A percentile compares a stretch with the other conserved stretches of the same genome.
phyloP scores from a whole-genome alignment of 495 filamentous ascomycete species.

The Penicillium daleae region DNA sequence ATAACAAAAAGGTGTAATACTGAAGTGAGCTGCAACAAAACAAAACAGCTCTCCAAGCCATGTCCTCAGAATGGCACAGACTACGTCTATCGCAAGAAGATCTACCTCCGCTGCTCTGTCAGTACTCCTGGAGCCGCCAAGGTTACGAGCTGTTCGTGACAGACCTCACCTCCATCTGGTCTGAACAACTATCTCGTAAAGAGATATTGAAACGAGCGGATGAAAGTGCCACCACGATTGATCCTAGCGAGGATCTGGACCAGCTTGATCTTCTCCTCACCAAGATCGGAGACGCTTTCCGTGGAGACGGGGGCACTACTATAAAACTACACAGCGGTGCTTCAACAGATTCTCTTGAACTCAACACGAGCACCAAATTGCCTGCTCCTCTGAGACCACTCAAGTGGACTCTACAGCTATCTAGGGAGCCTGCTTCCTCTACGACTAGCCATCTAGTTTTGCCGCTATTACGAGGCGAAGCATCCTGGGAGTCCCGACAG shows the following conservation, averaged over 20 bases:
- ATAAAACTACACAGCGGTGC: conserved; percentile 33
- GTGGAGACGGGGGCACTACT: conserved; percentile 42
- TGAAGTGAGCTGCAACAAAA: neutral
- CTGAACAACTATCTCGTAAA: conserved; percentile 64
- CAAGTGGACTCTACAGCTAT: conserved; percentile 67
- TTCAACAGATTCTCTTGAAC: conserved; percentile 46
- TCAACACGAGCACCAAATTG: conserved; percentile 63
- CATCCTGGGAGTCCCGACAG: conserved; percentile 54
- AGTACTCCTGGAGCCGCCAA: conserved; percentile 49
- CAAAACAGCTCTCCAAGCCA: conserved; percentile 18
- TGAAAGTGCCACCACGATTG: conserved; percentile 74
- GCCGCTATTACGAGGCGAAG: conserved; percentile 66
- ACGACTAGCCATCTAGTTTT: conserved; percentile 67
- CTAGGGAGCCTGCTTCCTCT: conserved; percentile 53
- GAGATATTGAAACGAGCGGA: conserved; percentile 69
- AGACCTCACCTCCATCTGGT: conserved; percentile 87
- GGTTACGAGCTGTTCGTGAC: conserved; percentile 79
- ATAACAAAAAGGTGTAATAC: neutral
- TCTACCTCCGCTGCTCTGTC: conserved; percentile 58
- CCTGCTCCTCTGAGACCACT: conserved; percentile 71
- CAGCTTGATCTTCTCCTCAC: conserved; percentile 74
- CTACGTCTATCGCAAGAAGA: conserved; percentile 27
- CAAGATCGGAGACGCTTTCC: conserved; percentile 69
- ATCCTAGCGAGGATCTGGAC: conserved; percentile 74
- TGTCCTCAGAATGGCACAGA: conserved; percentile 47